A percentile compares a stretch with the other conserved stretches of the same genome.
These are phyloP conservation scores for Mycena vitilis DNA, from an alignment of 768 basidiomycete genomes.

Conservation along the genomic window DNA sequence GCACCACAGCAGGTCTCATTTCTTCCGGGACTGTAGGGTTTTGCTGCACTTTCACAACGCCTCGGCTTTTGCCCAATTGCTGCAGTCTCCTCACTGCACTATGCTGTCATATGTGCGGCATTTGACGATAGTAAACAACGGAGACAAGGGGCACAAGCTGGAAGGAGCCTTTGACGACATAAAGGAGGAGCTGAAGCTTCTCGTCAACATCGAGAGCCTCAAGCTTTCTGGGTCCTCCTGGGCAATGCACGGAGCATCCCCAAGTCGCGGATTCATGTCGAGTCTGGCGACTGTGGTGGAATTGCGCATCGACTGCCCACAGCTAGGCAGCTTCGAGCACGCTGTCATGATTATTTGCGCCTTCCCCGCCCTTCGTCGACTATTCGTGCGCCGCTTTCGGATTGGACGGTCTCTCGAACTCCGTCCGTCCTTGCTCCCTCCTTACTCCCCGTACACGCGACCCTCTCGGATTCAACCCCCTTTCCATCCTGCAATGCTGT, in stretches of 20 bases:
- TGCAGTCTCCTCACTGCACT: constrained; percentile 21
- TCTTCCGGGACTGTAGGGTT: constrained; percentile 16
- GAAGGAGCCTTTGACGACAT: neutral
- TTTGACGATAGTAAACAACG: constrained; percentile 5
- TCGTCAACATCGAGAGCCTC: constrained; percentile 1
- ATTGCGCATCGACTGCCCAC: constrained; percentile 6
- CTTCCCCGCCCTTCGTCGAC: constrained; percentile 10
- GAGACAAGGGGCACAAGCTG: neutral
- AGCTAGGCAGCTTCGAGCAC: constrained; percentile 21
- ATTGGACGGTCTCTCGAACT: too few species aligned
- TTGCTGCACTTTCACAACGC: constrained; percentile 1
- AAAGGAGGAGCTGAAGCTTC: constrained; percentile 8
- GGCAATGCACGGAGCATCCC: constrained; percentile 15
- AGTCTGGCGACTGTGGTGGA: constrained; percentile 18
- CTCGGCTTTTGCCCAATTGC: neutral
- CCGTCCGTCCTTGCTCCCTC: neutral
- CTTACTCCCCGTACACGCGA: constrained; percentile 1
- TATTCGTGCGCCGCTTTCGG: neutral
- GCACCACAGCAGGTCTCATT: constrained; percentile 8
- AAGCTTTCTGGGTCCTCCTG: constrained; percentile 8
- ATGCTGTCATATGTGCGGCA: constrained; percentile 5
- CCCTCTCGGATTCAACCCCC: neutral
- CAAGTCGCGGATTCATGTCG: constrained; percentile 19
- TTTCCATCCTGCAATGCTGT: neutral
- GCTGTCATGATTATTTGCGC: constrained; percentile 11